Evolutionary conservation across 805 yeast species (phyloP), one percentile per base, ranked within the genome.

Genomic region (Ogataea neopini): DNA sequence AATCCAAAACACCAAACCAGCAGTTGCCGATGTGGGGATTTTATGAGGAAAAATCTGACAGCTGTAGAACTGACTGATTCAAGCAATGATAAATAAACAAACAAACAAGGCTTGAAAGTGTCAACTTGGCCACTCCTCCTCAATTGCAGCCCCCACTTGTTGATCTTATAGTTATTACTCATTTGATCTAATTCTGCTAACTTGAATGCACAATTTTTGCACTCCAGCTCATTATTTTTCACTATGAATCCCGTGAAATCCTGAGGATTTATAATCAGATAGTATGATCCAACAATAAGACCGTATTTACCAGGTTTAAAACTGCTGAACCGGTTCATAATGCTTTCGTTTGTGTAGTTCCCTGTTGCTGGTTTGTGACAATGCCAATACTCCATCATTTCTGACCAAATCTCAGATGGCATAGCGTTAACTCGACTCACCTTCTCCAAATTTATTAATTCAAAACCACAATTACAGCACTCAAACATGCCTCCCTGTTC

Each of bases 381-480:
- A 63, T 92, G 97, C 99, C 99, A 92, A 54, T 86, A 86, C 48
- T 92, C 98, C 96, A 92, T 86, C 77, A 94, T 70, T 62, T 92
- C 99, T 11, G 85, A 81, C 99, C 99, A 92, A 41, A 80, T 72
- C 60, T 90, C 97, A 1, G 96, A 86, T 0, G 99, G 99, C 83
- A 92, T 79, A 32, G 87, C 87, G 44, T 67, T 59, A 38, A 81
- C 67, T 11, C 60, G 64, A 3, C 38, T 18, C 14, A 72, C 60
- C 0, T 61, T 41, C 0, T 35, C n/a, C 75, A 80, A 11, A 23
- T 49, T 37, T 67, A 71, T 51, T 2, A 64, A 10, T 4, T 15
- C 13, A 2, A 6, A 6, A 6, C 33, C 4, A 41, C 69, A 65
- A 2, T 40, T 18, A 1, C 2, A 7, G 40, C 68, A 64, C 6